Evolutionary conservation across 208 protist species (phyloP).

Genomic region (Crithidia brevicula): DNA sequence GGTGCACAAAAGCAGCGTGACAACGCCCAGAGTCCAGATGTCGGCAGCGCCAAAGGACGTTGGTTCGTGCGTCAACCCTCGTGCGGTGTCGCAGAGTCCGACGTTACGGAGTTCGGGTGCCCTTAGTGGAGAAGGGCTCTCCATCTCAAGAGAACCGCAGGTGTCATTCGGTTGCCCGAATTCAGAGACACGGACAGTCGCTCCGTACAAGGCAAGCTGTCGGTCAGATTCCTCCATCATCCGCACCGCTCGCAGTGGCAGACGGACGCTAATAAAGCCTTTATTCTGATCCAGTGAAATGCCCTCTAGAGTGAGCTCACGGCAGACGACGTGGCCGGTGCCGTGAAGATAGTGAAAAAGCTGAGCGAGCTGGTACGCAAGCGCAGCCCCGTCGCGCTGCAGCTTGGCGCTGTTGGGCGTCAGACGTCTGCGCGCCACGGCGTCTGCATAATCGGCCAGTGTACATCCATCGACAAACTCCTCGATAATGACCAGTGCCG

Average conservation of each 20-base stretch:
- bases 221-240: slow-evolving; percentile 7
- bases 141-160: no score
- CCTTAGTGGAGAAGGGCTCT: no score
- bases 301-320: slow-evolving; percentile 8
- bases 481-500: slow-evolving; percentile 24
- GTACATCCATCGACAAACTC: slow-evolving; percentile 31
- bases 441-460: slow-evolving; percentile 29
- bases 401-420: neutral
- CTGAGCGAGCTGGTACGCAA: slow-evolving; percentile 23
- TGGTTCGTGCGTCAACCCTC: neutral
- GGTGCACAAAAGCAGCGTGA: slow-evolving; percentile 22
- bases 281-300: slow-evolving; percentile 18
- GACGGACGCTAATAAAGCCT: slow-evolving; percentile 21
- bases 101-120: slow-evolving; percentile 22
- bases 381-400: slow-evolving; percentile 18
- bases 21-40: slow-evolving; percentile 20
- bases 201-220: neutral
- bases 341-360: slow-evolving; percentile 21
- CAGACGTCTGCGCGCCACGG: slow-evolving; percentile 1
- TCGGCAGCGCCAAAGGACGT: slow-evolving; percentile 12
- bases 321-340: slow-evolving; percentile 12
- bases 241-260: slow-evolving; percentile 14
- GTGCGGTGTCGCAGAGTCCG: neutral
- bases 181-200: no score
- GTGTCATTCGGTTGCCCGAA: no score